Evolutionary conservation across 805 yeast species (phyloP), one percentile per base, ranked within the genome.

Genomic region (Starmerella sp.): DNA sequence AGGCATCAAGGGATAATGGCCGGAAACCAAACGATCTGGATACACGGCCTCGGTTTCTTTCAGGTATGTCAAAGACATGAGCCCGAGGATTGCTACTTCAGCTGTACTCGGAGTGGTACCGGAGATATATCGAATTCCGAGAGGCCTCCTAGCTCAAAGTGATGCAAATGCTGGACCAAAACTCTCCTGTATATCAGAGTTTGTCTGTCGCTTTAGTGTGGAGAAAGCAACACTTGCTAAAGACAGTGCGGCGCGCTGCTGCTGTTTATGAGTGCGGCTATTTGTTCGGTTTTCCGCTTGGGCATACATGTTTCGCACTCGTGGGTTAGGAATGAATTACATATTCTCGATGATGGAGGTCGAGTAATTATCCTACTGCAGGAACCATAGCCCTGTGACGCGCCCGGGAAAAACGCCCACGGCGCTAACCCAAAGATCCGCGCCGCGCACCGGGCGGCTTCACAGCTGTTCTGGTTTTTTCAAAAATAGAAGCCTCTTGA

Each of bases 331-430:
- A 17, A 30, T 6, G 8, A n/a, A n/a, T 30, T 32, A 39, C 52
- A 30, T 31, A 15, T 37, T 37, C 31, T 46, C 29, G 34, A 14
- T 6, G 38, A 46, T 46, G 35, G 37, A 22, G 30, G 52, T 32
- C 45, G 42, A 37, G 31, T 29, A 37, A 51, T 51, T 51, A 51
- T 51, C 53, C 53, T 41, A 34, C 38, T 51, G 53, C 53, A 51
- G 48, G 38, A 31, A 14, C 47, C 47, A 5, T 29, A 34, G 35
- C 48, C 53, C 48, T 30, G 36, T 7, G 48, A 44, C 48, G 36
- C 36, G 48, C 48, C 48, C 48, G 48, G 48, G 48, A 44, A 44
- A 44, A 44, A n/a, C 36, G 48, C 48, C 48, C 36, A 31, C 22
- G 48, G 48, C 48, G 48, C 48, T 39, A 14, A 39, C 43, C 43